A percentile compares a stretch with the other conserved stretches of the same genome.
These are phyloP conservation scores for Gossypium davidsonii DNA, from an alignment of 441 rosid genomes.

Conservation along the genomic window DNA sequence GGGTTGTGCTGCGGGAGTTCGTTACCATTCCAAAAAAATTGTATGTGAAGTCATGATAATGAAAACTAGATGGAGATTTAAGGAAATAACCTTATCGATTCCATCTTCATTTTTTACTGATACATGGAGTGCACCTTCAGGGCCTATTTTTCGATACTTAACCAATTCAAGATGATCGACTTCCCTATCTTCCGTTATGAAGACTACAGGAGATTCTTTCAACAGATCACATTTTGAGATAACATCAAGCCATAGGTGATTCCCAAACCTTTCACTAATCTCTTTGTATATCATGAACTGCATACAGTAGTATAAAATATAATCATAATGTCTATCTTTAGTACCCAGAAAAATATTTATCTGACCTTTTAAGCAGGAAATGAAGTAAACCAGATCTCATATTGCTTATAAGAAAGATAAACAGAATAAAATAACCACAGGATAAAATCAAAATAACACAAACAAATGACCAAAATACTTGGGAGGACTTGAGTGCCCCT, in stretches of 20 bases:
- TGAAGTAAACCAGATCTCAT: background rate
- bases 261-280: constrained; percentile 58
- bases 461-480: background rate
- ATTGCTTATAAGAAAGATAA: background rate
- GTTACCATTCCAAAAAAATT: background rate
- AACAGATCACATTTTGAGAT: constrained; percentile 82
- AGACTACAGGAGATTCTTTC: constrained; percentile 49
- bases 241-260: constrained; percentile 82
- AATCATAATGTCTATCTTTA: background rate
- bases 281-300: constrained; percentile 77
- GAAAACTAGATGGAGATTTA: background rate
- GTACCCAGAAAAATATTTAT: background rate
- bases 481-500: background rate
- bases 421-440: background rate
- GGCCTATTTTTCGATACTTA: constrained; percentile 60
- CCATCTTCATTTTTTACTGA: constrained; percentile 67
- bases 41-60: background rate
- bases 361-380: constrained; percentile 3
- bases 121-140: constrained; percentile 59
- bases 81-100: constrained; percentile 51
- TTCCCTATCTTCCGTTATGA: constrained; percentile 46
- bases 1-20: background rate
- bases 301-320: constrained; percentile 3
- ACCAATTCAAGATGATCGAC: constrained; percentile 44
- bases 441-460: background rate